Base-by-base conservation (phyloP, 768 basidiomycete genomes). In the Termitomyces sp. region DNA sequence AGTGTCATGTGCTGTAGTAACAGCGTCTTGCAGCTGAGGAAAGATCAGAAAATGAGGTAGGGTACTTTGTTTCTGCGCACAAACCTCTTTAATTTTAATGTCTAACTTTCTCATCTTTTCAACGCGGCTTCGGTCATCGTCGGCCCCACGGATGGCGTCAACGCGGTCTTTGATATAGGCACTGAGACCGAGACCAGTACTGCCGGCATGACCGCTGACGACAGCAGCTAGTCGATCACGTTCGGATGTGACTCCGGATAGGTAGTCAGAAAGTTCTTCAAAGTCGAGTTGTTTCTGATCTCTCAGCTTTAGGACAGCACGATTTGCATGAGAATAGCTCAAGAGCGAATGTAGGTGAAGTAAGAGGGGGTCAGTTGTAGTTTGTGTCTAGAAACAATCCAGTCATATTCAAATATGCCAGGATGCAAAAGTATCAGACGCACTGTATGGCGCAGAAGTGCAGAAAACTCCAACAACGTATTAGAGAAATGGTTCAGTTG, bases 261-360 rank as follows among this genome's bases (percentile, higher is more conserved):
- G 80, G 72, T 98, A 98, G 53, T 94, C 91, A 2, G 94, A 93
- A 9, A 98, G 82, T 70, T 98, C 96, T 73, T 99, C 97, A 62
- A 98, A 96, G 69, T 99, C 97, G 55, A 98, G 84, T 71, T 99
- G 97, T 72, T 98, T 99, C 74, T 98, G 97, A 70, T 98, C 97
- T 45, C 97, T 87, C 32, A 97, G 81, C 72, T 93, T 96, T 63
- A 99, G 82, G 22, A 98, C 93, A n/a, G 89, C 86, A 52, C 93
- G 88, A 64, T 98, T 96, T 32, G 92, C 88, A 68, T 93, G 87
- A 2, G 94, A 93, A 72, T 98, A 98, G n/a, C 87, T 82, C n/a
- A 95, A 78, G 6, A 98, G 80, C 2, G 95, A 93, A 67, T 97
- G 94, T 1, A 98, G 78, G 67, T 96, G 93, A 30, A 87, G 75